Percentiles rank a stretch among this genome's conserved stretches.
Conservation (phyloP, 2,329 filamentous ascomycete species). For the Venturiaceae sp. region DNA sequence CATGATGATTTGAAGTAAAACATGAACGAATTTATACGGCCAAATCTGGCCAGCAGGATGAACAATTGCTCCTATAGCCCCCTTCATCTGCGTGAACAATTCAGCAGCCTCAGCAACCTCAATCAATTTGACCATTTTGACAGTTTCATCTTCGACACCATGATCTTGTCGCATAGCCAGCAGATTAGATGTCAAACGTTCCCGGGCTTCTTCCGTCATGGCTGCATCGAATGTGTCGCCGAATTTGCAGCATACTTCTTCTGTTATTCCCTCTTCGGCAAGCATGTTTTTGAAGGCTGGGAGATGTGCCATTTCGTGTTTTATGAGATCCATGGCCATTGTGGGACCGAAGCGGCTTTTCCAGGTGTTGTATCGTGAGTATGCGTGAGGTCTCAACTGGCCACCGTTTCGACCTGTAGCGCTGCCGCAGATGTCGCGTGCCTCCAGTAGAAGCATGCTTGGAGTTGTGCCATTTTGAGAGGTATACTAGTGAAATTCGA, state of each 20-base stretch:
- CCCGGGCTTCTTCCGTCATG: background rate
- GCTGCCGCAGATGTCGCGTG: constrained; percentile 26
- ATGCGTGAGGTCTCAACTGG: background rate
- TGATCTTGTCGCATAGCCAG: background rate
- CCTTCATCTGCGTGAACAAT: background rate
- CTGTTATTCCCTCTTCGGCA: background rate
- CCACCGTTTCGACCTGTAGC: constrained; percentile 30
- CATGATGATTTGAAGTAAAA: background rate
- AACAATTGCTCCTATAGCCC: background rate
- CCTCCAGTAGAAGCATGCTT: constrained; percentile 29
- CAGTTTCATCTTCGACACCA: background rate
- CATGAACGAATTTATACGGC: constrained; percentile 1
- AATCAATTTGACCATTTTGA: background rate
- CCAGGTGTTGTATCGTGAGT: background rate
- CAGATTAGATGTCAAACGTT: background rate
- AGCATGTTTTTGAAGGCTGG: background rate
- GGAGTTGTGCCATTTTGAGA: background rate
- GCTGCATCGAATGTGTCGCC: background rate
- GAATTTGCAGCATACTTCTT: background rate
- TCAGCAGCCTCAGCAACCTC: background rate
- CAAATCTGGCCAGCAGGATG: background rate
- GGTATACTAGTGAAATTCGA: background rate
- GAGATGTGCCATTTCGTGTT: background rate
- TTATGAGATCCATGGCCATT: background rate
- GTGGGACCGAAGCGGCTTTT: background rate